These are phyloP conservation scores for Suillus decipiens DNA, from an alignment of 768 basidiomycete species.

Conservation along the genomic window DNA sequence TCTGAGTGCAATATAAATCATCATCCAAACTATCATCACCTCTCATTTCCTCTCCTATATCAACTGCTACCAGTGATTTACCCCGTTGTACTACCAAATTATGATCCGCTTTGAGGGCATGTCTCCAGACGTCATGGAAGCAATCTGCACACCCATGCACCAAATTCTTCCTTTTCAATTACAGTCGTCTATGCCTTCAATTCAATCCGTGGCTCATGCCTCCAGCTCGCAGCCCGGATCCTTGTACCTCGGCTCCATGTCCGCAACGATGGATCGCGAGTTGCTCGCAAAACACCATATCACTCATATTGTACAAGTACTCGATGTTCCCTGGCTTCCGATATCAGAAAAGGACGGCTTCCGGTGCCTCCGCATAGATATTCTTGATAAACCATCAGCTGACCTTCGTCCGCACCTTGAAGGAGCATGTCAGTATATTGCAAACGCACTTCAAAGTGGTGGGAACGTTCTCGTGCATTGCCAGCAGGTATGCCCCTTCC, in stretches of 20 bases:
- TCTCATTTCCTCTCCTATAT: constrained; percentile 10
- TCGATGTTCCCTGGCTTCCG: constrained; percentile 67
- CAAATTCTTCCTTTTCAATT: constrained; percentile 53
- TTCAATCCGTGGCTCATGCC: constrained; percentile 19
- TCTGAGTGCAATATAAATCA: neutral
- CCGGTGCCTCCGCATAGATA: constrained; percentile 64
- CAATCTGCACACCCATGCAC: constrained; percentile 88
- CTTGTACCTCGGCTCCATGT: constrained; percentile 70
- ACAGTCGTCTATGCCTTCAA: constrained; percentile 21
- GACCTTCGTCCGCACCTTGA: constrained; percentile 73
- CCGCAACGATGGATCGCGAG: constrained; percentile 57
- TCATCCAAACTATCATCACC: constrained; percentile 8
- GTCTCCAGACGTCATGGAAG: constrained; percentile 75
- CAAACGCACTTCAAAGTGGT: constrained; percentile 57
- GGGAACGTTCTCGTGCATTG: constrained; percentile 77
- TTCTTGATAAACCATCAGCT: constrained; percentile 59
- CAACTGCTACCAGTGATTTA: neutral
- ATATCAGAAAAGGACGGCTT: constrained; percentile 45
- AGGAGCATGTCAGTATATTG: constrained; percentile 66
- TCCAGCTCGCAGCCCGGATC: constrained; percentile 40
- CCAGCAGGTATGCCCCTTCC: constrained; percentile 60
- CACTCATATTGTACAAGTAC: constrained; percentile 63
- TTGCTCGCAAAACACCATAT: constrained; percentile 52
- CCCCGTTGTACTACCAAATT: constrained; percentile 5
- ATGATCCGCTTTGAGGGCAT: constrained; percentile 84